Percentiles rank a stretch among this genome's conserved stretches.
Evolutionary conservation across 2,329 filamentous ascomycete species (phyloP).

Genomic region (Sporothrix brasiliensis): DNA sequence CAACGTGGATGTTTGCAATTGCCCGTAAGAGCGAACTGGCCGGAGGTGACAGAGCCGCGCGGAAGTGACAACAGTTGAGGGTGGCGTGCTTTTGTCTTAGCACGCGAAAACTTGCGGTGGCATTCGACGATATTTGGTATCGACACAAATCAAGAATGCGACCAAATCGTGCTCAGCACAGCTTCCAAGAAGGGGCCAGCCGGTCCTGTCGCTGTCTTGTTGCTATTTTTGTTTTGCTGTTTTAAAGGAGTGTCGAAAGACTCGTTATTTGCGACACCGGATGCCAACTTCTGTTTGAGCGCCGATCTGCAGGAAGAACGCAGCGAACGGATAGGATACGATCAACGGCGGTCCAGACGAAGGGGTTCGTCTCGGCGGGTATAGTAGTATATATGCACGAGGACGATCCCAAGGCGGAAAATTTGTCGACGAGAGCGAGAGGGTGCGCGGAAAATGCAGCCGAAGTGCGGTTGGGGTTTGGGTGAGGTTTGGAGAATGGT

Average conservation of each 20-base stretch:
- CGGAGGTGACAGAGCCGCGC: slow-evolving; percentile 20
- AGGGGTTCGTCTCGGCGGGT: slow-evolving; percentile 23
- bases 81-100: neutral
- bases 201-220: slow-evolving; percentile 9
- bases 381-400: slow-evolving; percentile 26
- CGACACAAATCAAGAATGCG: slow-evolving; percentile 9
- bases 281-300: slow-evolving; percentile 17
- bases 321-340: neutral
- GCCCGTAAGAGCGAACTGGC: no score
- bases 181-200: slow-evolving; percentile 17
- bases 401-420: slow-evolving; percentile 17
- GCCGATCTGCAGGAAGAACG: slow-evolving; percentile 8
- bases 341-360: slow-evolving; percentile 7
- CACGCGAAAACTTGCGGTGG: slow-evolving; percentile 19
- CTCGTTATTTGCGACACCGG: slow-evolving; percentile 18
- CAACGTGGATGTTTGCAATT: neutral
- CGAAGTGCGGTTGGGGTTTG: slow-evolving; percentile 18
- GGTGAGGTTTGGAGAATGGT: slow-evolving; percentile 13
- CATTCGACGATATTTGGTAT: slow-evolving; percentile 12
- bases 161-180: neutral
- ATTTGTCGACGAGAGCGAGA: neutral
- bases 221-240: slow-evolving; percentile 10
- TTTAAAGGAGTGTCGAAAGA: neutral
- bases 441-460: slow-evolving; percentile 10
- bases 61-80: neutral